A percentile compares a stretch with the other conserved stretches of the same genome.
phyloP scores from a whole-genome alignment of 192 early-diverging fungal species.

The Fimicolochytrium jonesii region DNA sequence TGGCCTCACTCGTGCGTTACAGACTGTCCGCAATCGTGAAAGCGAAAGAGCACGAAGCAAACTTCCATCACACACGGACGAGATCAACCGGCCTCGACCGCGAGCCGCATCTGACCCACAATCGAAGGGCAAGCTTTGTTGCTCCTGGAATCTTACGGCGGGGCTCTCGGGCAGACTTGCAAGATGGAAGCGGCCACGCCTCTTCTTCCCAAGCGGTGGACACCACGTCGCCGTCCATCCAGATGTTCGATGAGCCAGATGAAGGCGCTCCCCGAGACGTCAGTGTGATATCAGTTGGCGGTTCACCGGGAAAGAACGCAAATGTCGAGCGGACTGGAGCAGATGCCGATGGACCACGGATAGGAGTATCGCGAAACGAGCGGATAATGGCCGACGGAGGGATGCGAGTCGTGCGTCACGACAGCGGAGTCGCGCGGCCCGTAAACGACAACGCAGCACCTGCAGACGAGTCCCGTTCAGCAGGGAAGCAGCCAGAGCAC shows the following conservation, averaged over 20 bases:
- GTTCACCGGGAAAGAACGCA: neutral
- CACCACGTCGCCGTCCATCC: neutral
- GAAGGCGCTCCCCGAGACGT: neutral
- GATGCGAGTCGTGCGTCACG: slow-evolving; percentile 7
- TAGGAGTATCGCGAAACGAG: slow-evolving; percentile 1
- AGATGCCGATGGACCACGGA: neutral
- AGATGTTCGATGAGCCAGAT: neutral
- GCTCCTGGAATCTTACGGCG: too few relatives aligned
- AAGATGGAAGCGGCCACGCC: too few relatives aligned
- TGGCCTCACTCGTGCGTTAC: too few relatives aligned
- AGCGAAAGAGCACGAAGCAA: slow-evolving; percentile 14
- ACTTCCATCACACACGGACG: too few relatives aligned
- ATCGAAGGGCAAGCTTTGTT: too few relatives aligned
- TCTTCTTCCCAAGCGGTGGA: too few relatives aligned
- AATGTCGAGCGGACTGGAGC: neutral
- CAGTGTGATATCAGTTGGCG: slow-evolving; percentile 18
- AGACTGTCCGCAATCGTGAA: slow-evolving; percentile 9
- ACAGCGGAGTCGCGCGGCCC: neutral
- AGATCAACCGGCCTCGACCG: too few relatives aligned
- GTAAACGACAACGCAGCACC: neutral
- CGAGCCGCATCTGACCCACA: too few relatives aligned
- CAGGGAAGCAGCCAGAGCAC: too few relatives aligned
- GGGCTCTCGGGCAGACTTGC: too few relatives aligned
- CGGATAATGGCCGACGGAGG: slow-evolving; percentile 16
- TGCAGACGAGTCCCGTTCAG: too few relatives aligned